phyloP scores from a whole-genome alignment of 345 rosid genomes.

The Linum tenue region DNA sequence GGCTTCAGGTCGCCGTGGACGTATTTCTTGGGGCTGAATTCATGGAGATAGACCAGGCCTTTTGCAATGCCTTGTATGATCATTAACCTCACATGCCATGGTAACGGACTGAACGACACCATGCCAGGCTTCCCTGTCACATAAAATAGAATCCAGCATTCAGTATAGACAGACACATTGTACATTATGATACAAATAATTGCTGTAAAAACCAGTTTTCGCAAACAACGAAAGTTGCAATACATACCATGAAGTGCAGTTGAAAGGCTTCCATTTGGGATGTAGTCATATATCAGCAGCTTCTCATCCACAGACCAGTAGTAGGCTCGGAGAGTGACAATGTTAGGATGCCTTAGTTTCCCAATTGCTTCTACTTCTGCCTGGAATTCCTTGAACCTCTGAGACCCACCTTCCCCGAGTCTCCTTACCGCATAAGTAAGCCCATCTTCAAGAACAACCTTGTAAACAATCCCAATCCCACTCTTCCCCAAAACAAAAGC shows the following conservation, averaged over 20 bases:
- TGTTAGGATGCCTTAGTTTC: slow-evolving; percentile 79
- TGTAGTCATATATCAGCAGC: slow-evolving; percentile 76
- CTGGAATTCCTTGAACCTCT: slow-evolving; percentile 92
- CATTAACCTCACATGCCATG: slow-evolving; percentile 69
- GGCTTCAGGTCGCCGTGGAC: slow-evolving; percentile 95
- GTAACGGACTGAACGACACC: slow-evolving; percentile 46
- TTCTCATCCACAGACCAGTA: slow-evolving; percentile 98
- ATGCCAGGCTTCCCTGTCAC: slow-evolving; percentile 64
- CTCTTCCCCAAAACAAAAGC: slow-evolving; percentile 97
- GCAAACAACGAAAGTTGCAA: too few species aligned
- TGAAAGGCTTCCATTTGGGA: slow-evolving; percentile 76
- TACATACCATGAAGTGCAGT: slow-evolving; percentile 75
- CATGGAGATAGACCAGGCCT: slow-evolving; percentile 81
- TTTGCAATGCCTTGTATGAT: slow-evolving; percentile 65
- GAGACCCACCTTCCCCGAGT: slow-evolving; percentile 95
- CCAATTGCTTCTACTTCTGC: slow-evolving; percentile 94
- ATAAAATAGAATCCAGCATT: not conserved
- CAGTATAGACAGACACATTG: too few species aligned
- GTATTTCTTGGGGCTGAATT: slow-evolving; percentile 82
- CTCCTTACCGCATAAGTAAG: slow-evolving; percentile 78
- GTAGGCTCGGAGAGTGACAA: slow-evolving; percentile 80
- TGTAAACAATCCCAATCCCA: slow-evolving; percentile 91
- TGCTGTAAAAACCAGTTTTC: too few species aligned
- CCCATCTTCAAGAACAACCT: slow-evolving; percentile 91
- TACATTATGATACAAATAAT: too few species aligned